A percentile compares a stretch with the other conserved stretches of the same genome.
phyloP scores from a whole-genome alignment of 2,329 filamentous ascomycete genomes.

The Diaporthe citri region DNA sequence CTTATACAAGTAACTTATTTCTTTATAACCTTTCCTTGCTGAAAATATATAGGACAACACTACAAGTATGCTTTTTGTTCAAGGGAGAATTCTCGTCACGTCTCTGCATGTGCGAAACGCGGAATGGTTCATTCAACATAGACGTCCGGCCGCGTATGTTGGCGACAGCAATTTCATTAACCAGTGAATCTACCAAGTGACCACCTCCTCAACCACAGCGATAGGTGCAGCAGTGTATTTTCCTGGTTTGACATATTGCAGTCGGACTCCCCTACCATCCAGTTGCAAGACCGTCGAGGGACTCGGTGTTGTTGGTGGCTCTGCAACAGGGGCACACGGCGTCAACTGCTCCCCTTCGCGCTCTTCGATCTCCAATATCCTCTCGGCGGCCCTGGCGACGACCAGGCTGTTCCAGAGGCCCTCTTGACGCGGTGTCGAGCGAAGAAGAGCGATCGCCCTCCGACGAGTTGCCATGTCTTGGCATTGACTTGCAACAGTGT shows the following conservation, averaged over 20 bases:
- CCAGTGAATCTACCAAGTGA: not conserved
- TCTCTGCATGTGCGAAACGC: too few species aligned
- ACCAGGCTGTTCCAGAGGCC: slow-evolving; percentile 3
- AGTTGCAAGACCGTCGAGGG: not conserved
- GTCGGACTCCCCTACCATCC: not conserved
- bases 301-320: too few species aligned
- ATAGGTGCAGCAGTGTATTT: not conserved
- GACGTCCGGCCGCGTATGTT: not conserved
- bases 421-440: not conserved
- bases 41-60: too few species aligned
- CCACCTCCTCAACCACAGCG: not conserved
- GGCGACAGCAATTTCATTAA: not conserved
- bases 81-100: too few species aligned
- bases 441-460: slow-evolving; percentile 1
- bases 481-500: slow-evolving; percentile 4
- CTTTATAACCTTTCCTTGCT: too few species aligned
- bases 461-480: not conserved
- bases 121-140: not conserved
- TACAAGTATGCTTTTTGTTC: too few species aligned
- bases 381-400: not conserved
- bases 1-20: too few species aligned
- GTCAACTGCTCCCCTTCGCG: not conserved
- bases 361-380: slow-evolving; percentile 3
- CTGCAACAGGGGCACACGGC: not conserved
- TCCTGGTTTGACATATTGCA: slow-evolving; percentile 6